These are phyloP conservation scores for Apiospora saccharicola DNA, from an alignment of 2,329 filamentous ascomycete species.

Conservation along the genomic window DNA sequence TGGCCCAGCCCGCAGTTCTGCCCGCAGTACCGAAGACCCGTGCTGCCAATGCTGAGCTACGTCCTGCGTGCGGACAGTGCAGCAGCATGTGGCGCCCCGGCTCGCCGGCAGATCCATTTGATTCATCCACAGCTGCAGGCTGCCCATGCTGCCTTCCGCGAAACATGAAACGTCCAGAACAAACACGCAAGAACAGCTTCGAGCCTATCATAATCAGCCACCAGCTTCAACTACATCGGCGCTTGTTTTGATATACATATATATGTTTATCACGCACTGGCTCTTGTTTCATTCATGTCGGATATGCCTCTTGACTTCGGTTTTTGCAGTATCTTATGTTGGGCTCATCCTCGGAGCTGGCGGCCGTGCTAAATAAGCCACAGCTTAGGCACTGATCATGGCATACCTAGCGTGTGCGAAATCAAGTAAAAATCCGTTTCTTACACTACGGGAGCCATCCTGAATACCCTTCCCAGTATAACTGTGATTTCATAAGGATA, in stretches of 20 bases:
- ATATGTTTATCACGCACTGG: background rate
- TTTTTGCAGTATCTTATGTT: background rate
- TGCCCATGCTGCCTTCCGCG: background rate
- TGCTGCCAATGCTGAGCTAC: background rate
- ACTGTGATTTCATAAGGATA: background rate
- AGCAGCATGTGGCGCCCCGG: constrained; percentile 9
- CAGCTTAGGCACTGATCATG: background rate
- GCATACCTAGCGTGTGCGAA: background rate
- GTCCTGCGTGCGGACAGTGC: background rate
- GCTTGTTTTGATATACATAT: background rate
- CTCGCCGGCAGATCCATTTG: background rate
- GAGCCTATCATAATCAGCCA: background rate
- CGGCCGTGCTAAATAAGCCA: background rate
- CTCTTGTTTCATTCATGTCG: background rate
- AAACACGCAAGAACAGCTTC: background rate
- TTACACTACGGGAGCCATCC: background rate
- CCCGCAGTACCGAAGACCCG: background rate
- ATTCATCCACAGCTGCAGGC: background rate
- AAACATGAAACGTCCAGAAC: background rate
- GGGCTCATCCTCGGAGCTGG: background rate
- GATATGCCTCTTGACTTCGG: background rate
- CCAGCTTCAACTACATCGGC: background rate
- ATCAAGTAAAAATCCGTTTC: background rate
- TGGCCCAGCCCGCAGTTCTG: background rate
- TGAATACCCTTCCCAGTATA: too few species aligned